Conservation (phyloP, 805 yeast genomes). For the Yarrowia sp. region DNA sequence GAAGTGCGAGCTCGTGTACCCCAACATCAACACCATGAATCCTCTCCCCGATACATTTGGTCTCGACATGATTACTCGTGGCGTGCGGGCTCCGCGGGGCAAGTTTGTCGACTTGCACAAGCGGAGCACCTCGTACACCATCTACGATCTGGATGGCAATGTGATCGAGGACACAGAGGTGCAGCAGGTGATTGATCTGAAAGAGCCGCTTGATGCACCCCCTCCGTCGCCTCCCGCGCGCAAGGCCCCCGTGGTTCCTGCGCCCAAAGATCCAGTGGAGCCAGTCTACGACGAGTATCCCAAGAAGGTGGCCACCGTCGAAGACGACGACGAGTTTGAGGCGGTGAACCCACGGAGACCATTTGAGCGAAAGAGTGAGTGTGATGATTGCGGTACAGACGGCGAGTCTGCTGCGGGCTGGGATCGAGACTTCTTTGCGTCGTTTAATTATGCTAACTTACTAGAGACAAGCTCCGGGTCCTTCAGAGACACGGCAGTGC, state of each 20-base stretch:
- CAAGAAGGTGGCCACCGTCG: neutral
- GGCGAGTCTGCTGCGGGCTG: neutral
- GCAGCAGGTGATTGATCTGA: neutral
- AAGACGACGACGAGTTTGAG: slow-evolving; percentile 2
- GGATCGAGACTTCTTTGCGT: slow-evolving; percentile 6
- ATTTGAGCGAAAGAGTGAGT: slow-evolving; percentile 24
- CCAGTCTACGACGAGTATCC: slow-evolving; percentile 22
- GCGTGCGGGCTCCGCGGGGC: slow-evolving; percentile 17
- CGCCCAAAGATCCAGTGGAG: slow-evolving; percentile 14
- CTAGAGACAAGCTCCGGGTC: slow-evolving; percentile 25
- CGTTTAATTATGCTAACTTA: slow-evolving; percentile 23
- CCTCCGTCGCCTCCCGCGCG: slow-evolving; percentile 4
- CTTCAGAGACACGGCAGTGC: slow-evolving; percentile 14
- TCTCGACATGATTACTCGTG: slow-evolving; percentile 8
- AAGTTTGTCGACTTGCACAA: slow-evolving; percentile 19
- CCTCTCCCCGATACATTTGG: slow-evolving; percentile 25
- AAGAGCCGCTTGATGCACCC: neutral
- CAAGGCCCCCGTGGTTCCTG: neutral
- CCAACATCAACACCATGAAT: slow-evolving; percentile 28
- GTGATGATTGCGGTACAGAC: slow-evolving; percentile 2
- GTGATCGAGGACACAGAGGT: slow-evolving; percentile 13
- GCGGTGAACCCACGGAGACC: slow-evolving; percentile 4
- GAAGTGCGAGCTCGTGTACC: slow-evolving; percentile 21
- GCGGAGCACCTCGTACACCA: neutral
- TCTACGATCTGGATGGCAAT: slow-evolving; percentile 9